Base-by-base conservation (phyloP, 2,329 filamentous ascomycete species). In the Cladosporium sp. region DNA sequence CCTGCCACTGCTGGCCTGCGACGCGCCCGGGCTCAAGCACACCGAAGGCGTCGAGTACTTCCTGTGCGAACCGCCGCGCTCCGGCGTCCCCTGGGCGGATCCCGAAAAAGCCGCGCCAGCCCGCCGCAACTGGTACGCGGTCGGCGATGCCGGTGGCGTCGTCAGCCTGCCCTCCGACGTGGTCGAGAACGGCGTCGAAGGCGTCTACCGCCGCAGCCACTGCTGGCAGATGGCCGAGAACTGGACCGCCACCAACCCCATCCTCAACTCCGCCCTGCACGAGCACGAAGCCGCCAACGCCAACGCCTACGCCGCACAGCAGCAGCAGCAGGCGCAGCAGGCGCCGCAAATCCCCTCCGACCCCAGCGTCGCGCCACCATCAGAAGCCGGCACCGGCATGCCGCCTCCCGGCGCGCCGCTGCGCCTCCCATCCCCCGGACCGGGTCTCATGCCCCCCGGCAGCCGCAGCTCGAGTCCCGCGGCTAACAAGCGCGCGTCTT, bases 1-100 rank as follows among this genome's bases (percentile, higher is more conserved):
- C 2, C 74, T 92, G 19, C 88, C 88, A 4, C 84, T 89, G 76
- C 74, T 92, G 9, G 85, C 88, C 1, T 77, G 89, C 29, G 88
- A 93, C 65, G 86, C 85, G 0, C 85, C 86, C 0, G 83, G 79
- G 8, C 71, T 91, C 39, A 79, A 78, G 48, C 84, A 79, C 64
- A 85, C 82, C 0, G 80, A 89, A 44, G 84, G 80, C 1, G 85
- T 89, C 2, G 88, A 92, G 66, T 89, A 92, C 69, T 93, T 92
- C 72, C 74, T 92, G 22, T 91, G 88, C 66, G 78, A 89, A 63
- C 82, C 86, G 3, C 84, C 87, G 0, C 80, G 86, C 61, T 85
- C 84, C 15, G 83, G 84, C 49, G 76, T 82, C 0, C 88, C 88
- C 0, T 93, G 88, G 88, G 75, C 84, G 3, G 58, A 61, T 27